phyloP scores from a whole-genome alignment of 176 grass and related monocot species.

The Microstegium vimineum region DNA sequence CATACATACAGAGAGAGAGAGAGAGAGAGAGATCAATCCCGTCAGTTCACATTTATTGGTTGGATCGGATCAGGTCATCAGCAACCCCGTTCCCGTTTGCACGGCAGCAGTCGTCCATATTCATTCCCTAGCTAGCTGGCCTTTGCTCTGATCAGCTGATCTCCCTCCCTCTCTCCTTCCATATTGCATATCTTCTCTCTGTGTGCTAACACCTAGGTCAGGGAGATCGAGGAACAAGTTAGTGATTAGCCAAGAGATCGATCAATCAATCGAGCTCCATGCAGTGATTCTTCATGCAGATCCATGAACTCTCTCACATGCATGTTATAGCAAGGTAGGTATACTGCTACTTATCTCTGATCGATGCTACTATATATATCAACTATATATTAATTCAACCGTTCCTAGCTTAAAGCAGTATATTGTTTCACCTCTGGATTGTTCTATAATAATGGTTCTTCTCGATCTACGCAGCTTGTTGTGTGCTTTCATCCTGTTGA shows the following conservation, averaged over 20 bases:
- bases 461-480: neutral
- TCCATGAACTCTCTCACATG: neutral
- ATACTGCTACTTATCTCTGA: neutral
- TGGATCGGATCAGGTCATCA: neutral
- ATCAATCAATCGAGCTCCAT: neutral
- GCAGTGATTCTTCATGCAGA: neutral
- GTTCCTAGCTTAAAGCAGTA: neutral
- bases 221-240: neutral
- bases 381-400: neutral
- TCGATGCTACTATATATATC: neutral
- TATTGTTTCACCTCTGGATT: neutral
- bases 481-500: neutral
- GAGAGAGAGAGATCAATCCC: neutral
- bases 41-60: neutral
- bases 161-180: neutral
- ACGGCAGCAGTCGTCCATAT: neutral
- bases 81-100: constrained; percentile 36
- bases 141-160: too few species aligned
- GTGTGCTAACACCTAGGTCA: neutral
- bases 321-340: constrained; percentile 25
- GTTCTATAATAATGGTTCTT: neutral
- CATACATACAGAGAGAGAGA: too few species aligned
- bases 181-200: neutral
- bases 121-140: too few species aligned
- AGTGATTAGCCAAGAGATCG: neutral